Evolutionary conservation across 1,139 yeast genomes (phyloP).

Genomic region (Sporopachydermia cereana): DNA sequence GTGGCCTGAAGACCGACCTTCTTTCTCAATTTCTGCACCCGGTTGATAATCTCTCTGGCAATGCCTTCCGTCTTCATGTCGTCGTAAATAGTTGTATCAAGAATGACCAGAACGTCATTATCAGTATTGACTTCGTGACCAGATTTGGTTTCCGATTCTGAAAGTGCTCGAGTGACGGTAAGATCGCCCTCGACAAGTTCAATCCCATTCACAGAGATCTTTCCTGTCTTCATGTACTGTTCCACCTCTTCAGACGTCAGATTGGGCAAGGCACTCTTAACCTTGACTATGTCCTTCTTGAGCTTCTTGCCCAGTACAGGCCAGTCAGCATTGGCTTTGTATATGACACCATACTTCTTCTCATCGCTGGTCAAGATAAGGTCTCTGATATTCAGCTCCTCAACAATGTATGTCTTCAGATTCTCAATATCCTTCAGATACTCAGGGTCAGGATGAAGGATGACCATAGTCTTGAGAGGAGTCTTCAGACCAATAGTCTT

Average conservation of each 20-base stretch:
- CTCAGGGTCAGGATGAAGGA: constrained; percentile 64
- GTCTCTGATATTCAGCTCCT: constrained; percentile 88
- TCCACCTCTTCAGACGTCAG: constrained; percentile 78
- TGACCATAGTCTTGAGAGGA: constrained; percentile 81
- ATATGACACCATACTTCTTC: constrained; percentile 81
- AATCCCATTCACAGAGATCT: constrained; percentile 79
- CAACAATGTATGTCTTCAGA: constrained; percentile 66
- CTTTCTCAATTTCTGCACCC: constrained; percentile 96
- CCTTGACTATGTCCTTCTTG: constrained; percentile 87
- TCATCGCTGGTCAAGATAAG: constrained; percentile 84
- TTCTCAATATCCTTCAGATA: constrained; percentile 74
- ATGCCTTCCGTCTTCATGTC: constrained; percentile 88
- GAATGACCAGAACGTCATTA: constrained; percentile 76
- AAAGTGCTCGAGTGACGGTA: constrained; percentile 81
- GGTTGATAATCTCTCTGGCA: constrained; percentile 92
- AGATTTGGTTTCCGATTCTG: constrained; percentile 38
- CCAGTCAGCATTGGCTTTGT: constrained; percentile 97
- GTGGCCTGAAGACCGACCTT: constrained; percentile 91
- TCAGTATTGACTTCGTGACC: constrained; percentile 85
- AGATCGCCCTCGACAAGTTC: constrained; percentile 79
- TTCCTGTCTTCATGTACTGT: constrained; percentile 58
- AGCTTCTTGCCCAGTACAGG: constrained; percentile 95
- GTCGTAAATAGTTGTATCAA: constrained; percentile 80
- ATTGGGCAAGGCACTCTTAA: constrained; percentile 82
- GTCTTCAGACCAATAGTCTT: constrained; percentile 87